Conservation (phyloP, 108 stramenopile genomes). For the Seminavis robusta region DNA sequence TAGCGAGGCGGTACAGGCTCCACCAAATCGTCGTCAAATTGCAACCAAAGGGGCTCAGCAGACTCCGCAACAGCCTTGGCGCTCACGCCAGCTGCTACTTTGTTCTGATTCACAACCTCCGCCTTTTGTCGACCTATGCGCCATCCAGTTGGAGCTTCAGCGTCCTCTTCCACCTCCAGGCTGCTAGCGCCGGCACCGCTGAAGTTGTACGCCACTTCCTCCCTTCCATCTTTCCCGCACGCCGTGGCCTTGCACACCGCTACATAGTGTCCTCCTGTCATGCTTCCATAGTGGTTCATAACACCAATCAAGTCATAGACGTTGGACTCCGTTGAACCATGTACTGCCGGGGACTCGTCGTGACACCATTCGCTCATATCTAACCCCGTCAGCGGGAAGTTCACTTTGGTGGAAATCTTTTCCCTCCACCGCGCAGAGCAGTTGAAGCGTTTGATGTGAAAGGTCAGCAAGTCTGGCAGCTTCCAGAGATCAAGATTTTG, state of each 20-base stretch:
- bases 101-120: slow-evolving; percentile 48
- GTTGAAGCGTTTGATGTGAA: slow-evolving; percentile 96
- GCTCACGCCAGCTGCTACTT: slow-evolving; percentile 30
- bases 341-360: slow-evolving; percentile 48
- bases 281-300: slow-evolving; percentile 94
- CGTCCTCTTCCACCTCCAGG: slow-evolving; percentile 36
- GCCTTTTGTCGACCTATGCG: slow-evolving; percentile 59
- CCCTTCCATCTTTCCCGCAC: slow-evolving; percentile 77
- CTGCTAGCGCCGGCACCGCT: slow-evolving; percentile 47
- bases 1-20: slow-evolving; percentile 76
- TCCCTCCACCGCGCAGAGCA: slow-evolving; percentile 87
- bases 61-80: slow-evolving; percentile 57
- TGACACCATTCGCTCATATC: slow-evolving; percentile 86
- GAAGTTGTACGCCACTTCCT: slow-evolving; percentile 82
- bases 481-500: slow-evolving; percentile 89
- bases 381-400: slow-evolving; percentile 89
- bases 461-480: slow-evolving; percentile 87
- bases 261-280: slow-evolving; percentile 97
- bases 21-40: slow-evolving; percentile 95
- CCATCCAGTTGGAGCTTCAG: slow-evolving; percentile 57
- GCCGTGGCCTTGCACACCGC: slow-evolving; percentile 85
- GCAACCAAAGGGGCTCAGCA: slow-evolving; percentile 87
- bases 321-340: slow-evolving; percentile 35
- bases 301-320: slow-evolving; percentile 92
- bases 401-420: slow-evolving; percentile 91